Percentiles rank a stretch among this genome's conserved stretches.
Evolutionary conservation across 495 filamentous ascomycete species (phyloP).

Genomic region (Talaromyces wortmannii): DNA sequence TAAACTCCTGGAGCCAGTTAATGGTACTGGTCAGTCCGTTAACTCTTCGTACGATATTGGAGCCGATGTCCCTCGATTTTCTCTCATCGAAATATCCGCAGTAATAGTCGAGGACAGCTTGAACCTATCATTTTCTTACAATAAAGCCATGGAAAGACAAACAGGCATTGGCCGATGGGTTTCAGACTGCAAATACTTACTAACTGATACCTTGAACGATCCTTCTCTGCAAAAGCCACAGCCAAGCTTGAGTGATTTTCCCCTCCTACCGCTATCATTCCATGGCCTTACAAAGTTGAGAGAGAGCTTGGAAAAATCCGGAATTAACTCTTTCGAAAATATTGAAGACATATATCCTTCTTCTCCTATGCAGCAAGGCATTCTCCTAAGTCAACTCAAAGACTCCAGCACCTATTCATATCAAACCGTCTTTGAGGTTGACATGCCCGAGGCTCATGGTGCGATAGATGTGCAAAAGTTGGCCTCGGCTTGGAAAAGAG

Average conservation of each 20-base stretch:
- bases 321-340: conserved; percentile 11
- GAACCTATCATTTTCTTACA: conserved; percentile 24
- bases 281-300: conserved; percentile 11
- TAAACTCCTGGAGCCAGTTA: conserved; percentile 14
- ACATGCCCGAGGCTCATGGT: background rate
- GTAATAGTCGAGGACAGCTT: conserved; percentile 43
- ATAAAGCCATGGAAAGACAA: conserved; percentile 19
- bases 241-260: conserved; percentile 19
- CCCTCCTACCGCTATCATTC: conserved; percentile 20
- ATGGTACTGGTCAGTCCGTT: conserved; percentile 3
- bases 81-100: conserved; percentile 44
- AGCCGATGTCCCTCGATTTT: conserved; percentile 11
- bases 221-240: conserved; percentile 5
- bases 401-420: conserved; percentile 20
- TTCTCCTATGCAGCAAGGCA: conserved; percentile 36
- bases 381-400: conserved; percentile 40
- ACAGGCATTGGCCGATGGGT: conserved; percentile 25
- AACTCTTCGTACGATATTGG: conserved; percentile 7
- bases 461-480: conserved; percentile 17
- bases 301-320: conserved; percentile 4
- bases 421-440: conserved; percentile 8
- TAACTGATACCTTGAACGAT: conserved; percentile 5
- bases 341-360: conserved; percentile 37
- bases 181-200: conserved; percentile 11
- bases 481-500: conserved; percentile 33